phyloP scores from a whole-genome alignment of 371 early-diverging fungal species.

The Funneliformis caledonium region DNA sequence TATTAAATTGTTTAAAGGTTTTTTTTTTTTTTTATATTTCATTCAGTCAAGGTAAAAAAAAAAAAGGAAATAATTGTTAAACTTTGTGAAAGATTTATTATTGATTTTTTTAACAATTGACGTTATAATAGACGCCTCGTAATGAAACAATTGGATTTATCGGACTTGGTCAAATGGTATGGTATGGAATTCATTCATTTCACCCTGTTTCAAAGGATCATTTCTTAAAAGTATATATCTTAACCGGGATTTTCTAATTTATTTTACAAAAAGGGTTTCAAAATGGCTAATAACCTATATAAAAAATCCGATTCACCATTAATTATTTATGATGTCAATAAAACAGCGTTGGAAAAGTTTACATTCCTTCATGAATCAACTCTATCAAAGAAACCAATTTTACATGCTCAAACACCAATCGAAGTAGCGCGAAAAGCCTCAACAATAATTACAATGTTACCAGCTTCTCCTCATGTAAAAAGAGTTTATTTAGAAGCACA shows the following conservation, averaged over 20 bases:
- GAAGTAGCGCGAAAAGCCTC: constrained; percentile 76
- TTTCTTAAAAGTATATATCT: not conserved
- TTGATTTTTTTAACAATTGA: not conserved
- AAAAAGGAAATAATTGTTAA: not conserved
- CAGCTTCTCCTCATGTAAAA: constrained; percentile 80
- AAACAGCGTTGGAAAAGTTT: constrained; percentile 60
- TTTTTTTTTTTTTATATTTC: not conserved
- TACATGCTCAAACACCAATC: constrained; percentile 59
- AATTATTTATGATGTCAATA: constrained; percentile 74
- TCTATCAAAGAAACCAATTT: constrained; percentile 49
- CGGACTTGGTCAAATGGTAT: constrained; percentile 95
- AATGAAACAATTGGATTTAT: constrained; percentile 80
- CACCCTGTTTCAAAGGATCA: not conserved
- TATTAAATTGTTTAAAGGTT: not conserved
- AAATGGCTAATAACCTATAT: constrained; percentile 91
- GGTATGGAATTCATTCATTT: not conserved
- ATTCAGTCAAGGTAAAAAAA: not conserved
- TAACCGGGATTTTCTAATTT: not conserved
- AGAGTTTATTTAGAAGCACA: constrained; percentile 67
- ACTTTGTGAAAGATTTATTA: not conserved
- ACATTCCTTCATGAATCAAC: constrained; percentile 46
- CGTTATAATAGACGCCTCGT: not conserved
- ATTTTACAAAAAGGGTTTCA: constrained; percentile 57
- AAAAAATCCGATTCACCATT: constrained; percentile 61
- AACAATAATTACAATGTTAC: constrained; percentile 93